Percentiles rank a stretch among this genome's conserved stretches.
phyloP scores from a whole-genome alignment of 2,329 filamentous ascomycete species.

The Fusarium drepaniforme region DNA sequence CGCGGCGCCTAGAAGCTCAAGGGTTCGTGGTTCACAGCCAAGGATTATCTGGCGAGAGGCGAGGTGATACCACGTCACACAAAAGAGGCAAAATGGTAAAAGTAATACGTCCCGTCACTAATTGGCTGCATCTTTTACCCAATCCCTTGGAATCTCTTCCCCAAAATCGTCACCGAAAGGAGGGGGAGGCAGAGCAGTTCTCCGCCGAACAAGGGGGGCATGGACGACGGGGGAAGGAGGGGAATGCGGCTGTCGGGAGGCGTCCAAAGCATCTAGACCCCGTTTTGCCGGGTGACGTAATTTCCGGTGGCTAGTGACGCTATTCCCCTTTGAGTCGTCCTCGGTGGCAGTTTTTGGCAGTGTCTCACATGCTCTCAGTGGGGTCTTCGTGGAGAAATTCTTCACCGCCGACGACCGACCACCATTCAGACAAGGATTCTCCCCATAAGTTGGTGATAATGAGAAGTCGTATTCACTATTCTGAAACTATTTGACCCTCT shows the following conservation, averaged over 20 bases:
- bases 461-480: background rate
- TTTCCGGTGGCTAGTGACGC: constrained; percentile 30
- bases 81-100: background rate
- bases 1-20: constrained; percentile 1
- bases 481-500: background rate
- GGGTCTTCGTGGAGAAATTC: constrained; percentile 1
- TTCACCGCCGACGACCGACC: constrained; percentile 36
- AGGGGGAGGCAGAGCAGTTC: background rate
- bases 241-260: constrained; percentile 15
- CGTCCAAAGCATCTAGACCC: constrained; percentile 19
- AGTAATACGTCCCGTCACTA: background rate
- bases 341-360: constrained; percentile 43
- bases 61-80: constrained; percentile 11
- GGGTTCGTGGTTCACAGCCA: background rate
- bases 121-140: constrained; percentile 3
- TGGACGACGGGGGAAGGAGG: background rate
- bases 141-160: constrained; percentile 3
- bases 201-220: constrained; percentile 10
- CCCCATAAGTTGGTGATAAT: constrained; percentile 7
- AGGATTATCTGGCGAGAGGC: background rate
- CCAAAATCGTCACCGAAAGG: constrained; percentile 31
- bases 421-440: constrained; percentile 10
- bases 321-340: constrained; percentile 15
- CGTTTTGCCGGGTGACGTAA: constrained; percentile 40
- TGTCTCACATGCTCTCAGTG: constrained; percentile 39